Evolutionary conservation across 2,329 filamentous ascomycete genomes (phyloP), one percentile per base, ranked within the genome.

Genomic region (Trichoderma sp.): DNA sequence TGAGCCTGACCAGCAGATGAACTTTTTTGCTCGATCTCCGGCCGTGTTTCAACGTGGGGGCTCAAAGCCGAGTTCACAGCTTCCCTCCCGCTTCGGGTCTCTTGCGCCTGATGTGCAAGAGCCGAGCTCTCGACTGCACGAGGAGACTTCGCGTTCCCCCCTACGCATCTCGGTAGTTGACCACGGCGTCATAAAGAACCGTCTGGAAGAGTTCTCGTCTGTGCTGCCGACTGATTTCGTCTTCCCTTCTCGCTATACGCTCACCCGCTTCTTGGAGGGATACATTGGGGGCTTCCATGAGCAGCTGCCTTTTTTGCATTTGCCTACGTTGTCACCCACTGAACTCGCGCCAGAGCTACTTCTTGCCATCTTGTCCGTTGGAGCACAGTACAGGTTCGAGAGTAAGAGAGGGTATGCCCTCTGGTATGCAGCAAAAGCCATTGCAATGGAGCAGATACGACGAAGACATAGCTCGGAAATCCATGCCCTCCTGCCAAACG

Each of bases 331-430:
- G 61, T 84, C 85, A 2, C 86, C 90, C 0, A 86, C 87, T 8
- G 87, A 89, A n/a, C 85, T 89, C n/a, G 88, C 90, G 0, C 87
- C 91, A 0, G 92, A 93, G 78, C 82, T 93, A 4, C 82, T 92
- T 6, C 81, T 94, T 32, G 91, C 91, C 0, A 87, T 93, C 18
- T 83, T 91, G 26, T 90, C 91, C 0, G 87, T 93, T 2, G 90
- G 90, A 14, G 90, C 90, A 0, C 89, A 91, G 75, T 92, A 91
- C 75, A 86, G 88, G 1, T 90, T 90, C 67, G 88, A 90, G 75
- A 87, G 83, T 70, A 86, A 88, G 61, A 83, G 88, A 56, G 87
- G 87, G 2, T 87, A 90, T 76, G 87, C 86, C 2, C 78, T 90
- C 6, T 90, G 88, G 88, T 90, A 89, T 76, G 88, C 88, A 0